Evolutionary conservation across 78 protist species (phyloP).

Genomic region (Mastigamoeba balamuthi): DNA sequence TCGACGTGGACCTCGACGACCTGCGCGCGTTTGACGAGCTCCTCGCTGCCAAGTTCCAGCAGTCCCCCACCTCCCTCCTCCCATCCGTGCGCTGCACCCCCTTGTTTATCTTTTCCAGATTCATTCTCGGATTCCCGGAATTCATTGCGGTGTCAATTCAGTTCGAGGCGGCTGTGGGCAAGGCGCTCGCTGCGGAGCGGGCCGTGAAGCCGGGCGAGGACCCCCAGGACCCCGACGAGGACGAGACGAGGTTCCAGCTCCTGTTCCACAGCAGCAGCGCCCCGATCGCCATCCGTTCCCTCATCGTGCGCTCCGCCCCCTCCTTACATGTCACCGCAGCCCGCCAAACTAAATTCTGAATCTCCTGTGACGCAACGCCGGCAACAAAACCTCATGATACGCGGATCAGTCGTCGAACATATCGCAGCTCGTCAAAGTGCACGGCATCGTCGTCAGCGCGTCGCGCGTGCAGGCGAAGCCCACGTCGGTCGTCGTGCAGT

Average conservation of each 20-base stretch:
- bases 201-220: background rate
- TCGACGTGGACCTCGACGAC: conserved; percentile 34
- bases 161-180: conserved; percentile 17
- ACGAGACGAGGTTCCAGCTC: conserved; percentile 63
- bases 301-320: conserved; percentile 7
- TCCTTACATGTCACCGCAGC: too few relatives aligned
- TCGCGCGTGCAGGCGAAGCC: conserved; percentile 61
- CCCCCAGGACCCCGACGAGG: too few relatives aligned
- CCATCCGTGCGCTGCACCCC: conserved; percentile 6
- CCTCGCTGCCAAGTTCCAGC: background rate
- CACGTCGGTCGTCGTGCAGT: conserved; percentile 17
- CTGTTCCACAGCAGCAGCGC: conserved; percentile 9
- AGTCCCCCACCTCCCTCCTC: conserved; percentile 19
- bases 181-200: conserved; percentile 8
- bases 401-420: conserved; percentile 35
- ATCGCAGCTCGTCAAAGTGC: conserved; percentile 55
- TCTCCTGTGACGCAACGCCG: background rate
- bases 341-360: too few relatives aligned
- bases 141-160: background rate
- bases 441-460: conserved; percentile 83
- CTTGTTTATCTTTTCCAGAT: background rate
- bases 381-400: background rate
- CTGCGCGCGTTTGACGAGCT: conserved; percentile 16
- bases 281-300: conserved; percentile 50
- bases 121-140: background rate